Evolutionary conservation across 108 stramenopile genomes (phyloP).

Genomic region (Conticribra guillardii): DNA sequence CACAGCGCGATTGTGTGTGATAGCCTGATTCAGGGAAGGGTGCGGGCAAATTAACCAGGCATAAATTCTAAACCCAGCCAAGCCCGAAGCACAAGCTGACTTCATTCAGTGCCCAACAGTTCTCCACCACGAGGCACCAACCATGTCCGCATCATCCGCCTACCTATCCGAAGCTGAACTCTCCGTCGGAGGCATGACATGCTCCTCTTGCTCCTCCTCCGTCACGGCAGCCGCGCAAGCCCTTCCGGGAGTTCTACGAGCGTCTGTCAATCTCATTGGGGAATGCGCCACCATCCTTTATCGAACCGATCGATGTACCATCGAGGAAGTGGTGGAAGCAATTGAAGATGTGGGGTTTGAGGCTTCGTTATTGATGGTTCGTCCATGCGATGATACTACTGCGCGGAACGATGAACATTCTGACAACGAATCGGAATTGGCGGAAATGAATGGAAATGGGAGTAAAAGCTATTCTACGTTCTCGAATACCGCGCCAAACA

Average conservation of each 20-base stretch:
- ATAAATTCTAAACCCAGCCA: too few relatives aligned
- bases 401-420: not conserved
- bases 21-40: too few relatives aligned
- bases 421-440: conserved; percentile 1
- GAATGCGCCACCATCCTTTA: conserved; percentile 21
- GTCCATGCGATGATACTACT: conserved; percentile 5
- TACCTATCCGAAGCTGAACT: conserved; percentile 38
- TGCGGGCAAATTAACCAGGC: too few relatives aligned
- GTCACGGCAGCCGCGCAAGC: conserved; percentile 35
- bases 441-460: conserved; percentile 8
- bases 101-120: too few relatives aligned
- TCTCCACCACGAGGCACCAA: not conserved
- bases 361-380: conserved; percentile 24
- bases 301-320: conserved; percentile 15
- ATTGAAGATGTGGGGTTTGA: conserved; percentile 51
- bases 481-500: not conserved
- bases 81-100: too few relatives aligned
- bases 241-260: conserved; percentile 17
- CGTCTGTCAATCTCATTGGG: conserved; percentile 41
- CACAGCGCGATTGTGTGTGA: too few relatives aligned
- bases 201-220: conserved; percentile 55
- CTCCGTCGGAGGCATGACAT: conserved; percentile 55
- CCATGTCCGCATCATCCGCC: not conserved
- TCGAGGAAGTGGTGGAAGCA: conserved; percentile 21
- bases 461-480: conserved; percentile 30